Conservation (phyloP, 441 rosid species). For the Populus hybrid region DNA sequence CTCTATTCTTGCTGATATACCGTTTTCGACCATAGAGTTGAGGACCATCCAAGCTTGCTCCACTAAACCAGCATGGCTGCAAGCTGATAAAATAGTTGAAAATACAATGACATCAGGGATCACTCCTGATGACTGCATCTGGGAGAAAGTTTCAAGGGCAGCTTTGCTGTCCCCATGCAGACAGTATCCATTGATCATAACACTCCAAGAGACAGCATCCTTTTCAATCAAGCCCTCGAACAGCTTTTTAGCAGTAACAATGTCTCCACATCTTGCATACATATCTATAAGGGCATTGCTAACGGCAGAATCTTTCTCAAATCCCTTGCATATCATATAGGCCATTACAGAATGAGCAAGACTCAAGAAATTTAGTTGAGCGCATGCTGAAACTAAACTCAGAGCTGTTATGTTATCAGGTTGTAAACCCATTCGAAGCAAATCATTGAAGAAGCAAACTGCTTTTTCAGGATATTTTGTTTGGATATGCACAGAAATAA, state of each 20-base stretch:
- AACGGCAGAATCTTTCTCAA: slow-evolving; percentile 40
- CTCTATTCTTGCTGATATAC: slow-evolving; percentile 46
- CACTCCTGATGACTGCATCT: slow-evolving; percentile 42
- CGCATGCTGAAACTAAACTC: slow-evolving; percentile 36
- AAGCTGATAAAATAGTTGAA: slow-evolving; percentile 59
- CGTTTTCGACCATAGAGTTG: slow-evolving; percentile 42
- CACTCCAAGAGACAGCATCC: slow-evolving; percentile 64
- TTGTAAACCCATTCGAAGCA: slow-evolving; percentile 50
- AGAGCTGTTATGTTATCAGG: slow-evolving; percentile 48
- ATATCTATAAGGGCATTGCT: slow-evolving; percentile 61
- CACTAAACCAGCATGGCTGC: slow-evolving; percentile 65
- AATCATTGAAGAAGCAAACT: slow-evolving; percentile 44
- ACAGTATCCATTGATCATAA: slow-evolving; percentile 66
- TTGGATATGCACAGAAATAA: slow-evolving; percentile 36
- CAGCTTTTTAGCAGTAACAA: slow-evolving; percentile 43
- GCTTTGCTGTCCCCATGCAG: slow-evolving; percentile 55
- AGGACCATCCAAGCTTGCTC: slow-evolving; percentile 51
- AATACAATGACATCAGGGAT: slow-evolving; percentile 55
- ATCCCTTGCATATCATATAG: slow-evolving; percentile 33
- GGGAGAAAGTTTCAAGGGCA: slow-evolving; percentile 44
- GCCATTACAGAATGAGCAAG: slow-evolving; percentile 57
- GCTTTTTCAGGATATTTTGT: slow-evolving; percentile 55
- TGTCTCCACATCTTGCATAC: slow-evolving; percentile 60
- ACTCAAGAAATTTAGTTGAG: slow-evolving; percentile 28
- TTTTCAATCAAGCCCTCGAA: slow-evolving; percentile 41